phyloP scores from a whole-genome alignment of 2,329 filamentous ascomycete genomes.

The Ceratocystis cubensis region DNA sequence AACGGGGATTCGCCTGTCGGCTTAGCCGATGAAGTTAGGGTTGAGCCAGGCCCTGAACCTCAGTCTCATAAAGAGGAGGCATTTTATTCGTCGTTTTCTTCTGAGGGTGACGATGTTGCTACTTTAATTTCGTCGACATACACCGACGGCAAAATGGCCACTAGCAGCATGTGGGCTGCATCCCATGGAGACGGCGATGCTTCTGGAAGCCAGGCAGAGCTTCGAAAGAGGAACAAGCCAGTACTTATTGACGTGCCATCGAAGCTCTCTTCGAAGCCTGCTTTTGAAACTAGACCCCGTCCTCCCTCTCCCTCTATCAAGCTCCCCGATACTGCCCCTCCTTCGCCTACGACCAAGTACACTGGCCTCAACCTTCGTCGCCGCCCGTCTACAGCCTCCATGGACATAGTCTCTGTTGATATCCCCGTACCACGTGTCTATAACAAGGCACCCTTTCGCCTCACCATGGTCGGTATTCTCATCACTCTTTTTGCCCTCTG shows the following conservation, averaged over 20 bases:
- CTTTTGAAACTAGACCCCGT: neutral
- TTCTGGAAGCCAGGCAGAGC: slow-evolving; percentile 15
- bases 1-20: neutral
- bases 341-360: neutral
- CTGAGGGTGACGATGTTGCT: slow-evolving; percentile 12
- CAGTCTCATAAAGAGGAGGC: slow-evolving; percentile 18
- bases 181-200: slow-evolving; percentile 3
- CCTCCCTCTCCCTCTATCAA: neutral
- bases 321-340: neutral
- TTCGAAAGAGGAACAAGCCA: slow-evolving; percentile 5
- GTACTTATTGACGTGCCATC: neutral
- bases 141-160: slow-evolving; percentile 13
- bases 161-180: slow-evolving; percentile 15
- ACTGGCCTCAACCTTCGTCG: slow-evolving; percentile 10
- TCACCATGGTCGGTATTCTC: slow-evolving; percentile 38
- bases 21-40: neutral
- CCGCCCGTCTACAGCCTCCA: slow-evolving; percentile 14
- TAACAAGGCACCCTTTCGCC: slow-evolving; percentile 33
- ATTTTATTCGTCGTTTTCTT: neutral
- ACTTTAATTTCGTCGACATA: slow-evolving; percentile 15
- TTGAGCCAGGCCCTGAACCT: slow-evolving; percentile 23
- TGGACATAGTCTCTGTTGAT: slow-evolving; percentile 29
- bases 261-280: neutral
- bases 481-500: slow-evolving; percentile 37
- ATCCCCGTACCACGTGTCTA: slow-evolving; percentile 39